Evolutionary conservation across 148 eudicot species (phyloP), one percentile per base, ranked within the genome.

Genomic region (Cornus kousa): DNA sequence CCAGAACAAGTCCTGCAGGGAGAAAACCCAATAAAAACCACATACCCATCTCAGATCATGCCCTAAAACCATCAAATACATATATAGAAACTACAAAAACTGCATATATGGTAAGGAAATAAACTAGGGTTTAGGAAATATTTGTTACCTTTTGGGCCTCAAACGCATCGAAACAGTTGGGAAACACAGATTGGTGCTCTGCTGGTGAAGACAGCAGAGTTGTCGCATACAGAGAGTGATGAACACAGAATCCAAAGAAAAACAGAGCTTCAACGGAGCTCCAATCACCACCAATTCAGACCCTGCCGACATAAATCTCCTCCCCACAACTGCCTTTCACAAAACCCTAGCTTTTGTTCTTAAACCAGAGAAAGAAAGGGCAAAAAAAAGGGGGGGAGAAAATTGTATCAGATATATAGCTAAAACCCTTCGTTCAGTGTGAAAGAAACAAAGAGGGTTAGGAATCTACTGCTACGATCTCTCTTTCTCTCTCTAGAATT

Each of bases 101-200:
- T 57, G 17, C 20, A 13, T 57, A 57, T 57, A 57, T 57, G 62
- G 62, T 8, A 57, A 16, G 20, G 0, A 57, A 13, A 57, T 57
- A 57, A 14, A 59, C 33, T 0, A 76, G 83, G 84, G 72, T 81
- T 84, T 66, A 68, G 59, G 50, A 46, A 40, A 24, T 60, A 65
- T 12, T 32, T 53, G 6, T 43, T 78, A 92, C 97, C 92, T 87
- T 69, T 86, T 87, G 8, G 97, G 91, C 90, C 94, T 91, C 94
- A 91, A 93, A 89, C 89, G 97, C 97, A 93, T 93, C 93, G 94
- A 91, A 87, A 79, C 86, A n/a, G 90, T 71, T 57, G 90, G 77
- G 76, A 75, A 82, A 77, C 73, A 68, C 43, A 72, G 77, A 53
- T 13, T 33, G 57, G 16, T 16, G 60, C 91, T 83, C 93, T 88